These are phyloP conservation scores for Aurifilum marmelostoma DNA, from an alignment of 2,329 filamentous ascomycete species.

Conservation along the genomic window DNA sequence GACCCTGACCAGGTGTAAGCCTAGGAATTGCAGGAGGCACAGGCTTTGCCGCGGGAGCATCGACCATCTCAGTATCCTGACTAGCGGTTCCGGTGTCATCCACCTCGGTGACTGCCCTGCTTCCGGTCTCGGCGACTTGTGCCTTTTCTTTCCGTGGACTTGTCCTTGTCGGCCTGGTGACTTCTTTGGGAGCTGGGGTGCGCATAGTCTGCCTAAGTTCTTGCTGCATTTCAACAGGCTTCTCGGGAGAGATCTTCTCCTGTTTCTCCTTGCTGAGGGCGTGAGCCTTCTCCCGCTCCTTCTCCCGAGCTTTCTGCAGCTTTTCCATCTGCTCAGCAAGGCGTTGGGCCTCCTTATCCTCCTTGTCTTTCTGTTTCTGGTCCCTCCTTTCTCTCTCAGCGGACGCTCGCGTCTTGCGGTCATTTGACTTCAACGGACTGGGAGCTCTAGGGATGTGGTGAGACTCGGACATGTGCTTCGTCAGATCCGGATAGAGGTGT, in stretches of 20 bases:
- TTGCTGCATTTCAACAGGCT: slow-evolving; percentile 56
- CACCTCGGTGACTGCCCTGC: slow-evolving; percentile 38
- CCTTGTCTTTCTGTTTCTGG: slow-evolving; percentile 65
- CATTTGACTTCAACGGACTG: slow-evolving; percentile 49
- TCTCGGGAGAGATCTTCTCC: slow-evolving; percentile 56
- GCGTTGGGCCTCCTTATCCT: slow-evolving; percentile 63
- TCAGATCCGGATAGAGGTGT: slow-evolving; percentile 51
- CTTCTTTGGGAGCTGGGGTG: slow-evolving; percentile 42
- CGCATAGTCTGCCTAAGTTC: slow-evolving; percentile 48
- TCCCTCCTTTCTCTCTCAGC: slow-evolving; percentile 62
- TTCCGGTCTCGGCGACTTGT: slow-evolving; percentile 34
- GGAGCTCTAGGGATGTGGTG: slow-evolving; percentile 39
- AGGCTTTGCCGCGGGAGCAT: slow-evolving; percentile 59
- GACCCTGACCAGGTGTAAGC: slow-evolving; percentile 51
- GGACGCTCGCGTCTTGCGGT: slow-evolving; percentile 60
- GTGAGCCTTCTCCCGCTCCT: slow-evolving; percentile 70
- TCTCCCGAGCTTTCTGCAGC: slow-evolving; percentile 69
- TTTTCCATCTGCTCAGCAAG: slow-evolving; percentile 64
- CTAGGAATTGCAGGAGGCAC: slow-evolving; percentile 60
- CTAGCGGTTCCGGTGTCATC: slow-evolving; percentile 42
- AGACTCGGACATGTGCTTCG: slow-evolving; percentile 40
- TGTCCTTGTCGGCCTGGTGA: slow-evolving; percentile 49
- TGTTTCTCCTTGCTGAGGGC: slow-evolving; percentile 59
- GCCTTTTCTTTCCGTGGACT: slow-evolving; percentile 57
- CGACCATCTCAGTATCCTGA: slow-evolving; percentile 59